Percentiles rank a stretch among this genome's conserved stretches.
These are phyloP conservation scores for Arabidopsis suecica DNA, from an alignment of 345 rosid species.

Conservation along the genomic window DNA sequence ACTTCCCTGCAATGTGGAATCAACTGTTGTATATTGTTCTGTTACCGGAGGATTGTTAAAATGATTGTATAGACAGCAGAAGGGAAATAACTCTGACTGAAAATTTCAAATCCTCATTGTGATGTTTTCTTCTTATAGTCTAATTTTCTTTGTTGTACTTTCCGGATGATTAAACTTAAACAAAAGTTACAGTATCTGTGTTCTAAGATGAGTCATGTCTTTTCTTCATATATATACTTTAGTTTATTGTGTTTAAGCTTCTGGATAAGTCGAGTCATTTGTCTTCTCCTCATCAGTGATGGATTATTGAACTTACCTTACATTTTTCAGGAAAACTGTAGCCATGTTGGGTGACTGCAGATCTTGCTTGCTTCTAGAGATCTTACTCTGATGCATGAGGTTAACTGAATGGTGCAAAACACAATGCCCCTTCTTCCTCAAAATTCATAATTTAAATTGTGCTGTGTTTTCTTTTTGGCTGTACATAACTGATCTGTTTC, in stretches of 20 bases:
- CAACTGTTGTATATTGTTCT: constrained; percentile 35
- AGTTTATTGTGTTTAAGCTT: constrained; percentile 14
- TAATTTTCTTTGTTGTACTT: constrained; percentile 18
- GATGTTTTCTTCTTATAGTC: constrained; percentile 14
- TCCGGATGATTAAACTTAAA: constrained; percentile 23
- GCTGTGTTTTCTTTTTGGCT: not conserved
- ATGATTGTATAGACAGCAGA: constrained; percentile 38
- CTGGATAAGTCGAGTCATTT: constrained; percentile 16
- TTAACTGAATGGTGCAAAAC: constrained; percentile 39
- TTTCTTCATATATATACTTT: not conserved
- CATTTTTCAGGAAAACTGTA: constrained; percentile 63
- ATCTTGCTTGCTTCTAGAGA: constrained; percentile 48
- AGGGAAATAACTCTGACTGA: constrained; percentile 30
- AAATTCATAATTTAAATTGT: constrained; percentile 9
- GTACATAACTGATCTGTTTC: constrained; percentile 29
- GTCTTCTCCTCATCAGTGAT: not conserved
- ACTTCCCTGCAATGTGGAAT: constrained; percentile 37
- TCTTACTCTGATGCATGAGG: constrained; percentile 48
- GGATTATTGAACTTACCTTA: constrained; percentile 51
- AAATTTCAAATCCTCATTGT: constrained; percentile 1
- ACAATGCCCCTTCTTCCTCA: constrained; percentile 36
- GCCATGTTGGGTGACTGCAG: constrained; percentile 41
- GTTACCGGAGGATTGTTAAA: constrained; percentile 36
- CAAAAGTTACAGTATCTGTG: not conserved
- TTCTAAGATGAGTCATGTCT: constrained; percentile 4